A percentile compares a stretch with the other conserved stretches of the same genome.
Evolutionary conservation across 2,329 filamentous ascomycete species (phyloP).

Genomic region (Alternaria angustiovoidea): DNA sequence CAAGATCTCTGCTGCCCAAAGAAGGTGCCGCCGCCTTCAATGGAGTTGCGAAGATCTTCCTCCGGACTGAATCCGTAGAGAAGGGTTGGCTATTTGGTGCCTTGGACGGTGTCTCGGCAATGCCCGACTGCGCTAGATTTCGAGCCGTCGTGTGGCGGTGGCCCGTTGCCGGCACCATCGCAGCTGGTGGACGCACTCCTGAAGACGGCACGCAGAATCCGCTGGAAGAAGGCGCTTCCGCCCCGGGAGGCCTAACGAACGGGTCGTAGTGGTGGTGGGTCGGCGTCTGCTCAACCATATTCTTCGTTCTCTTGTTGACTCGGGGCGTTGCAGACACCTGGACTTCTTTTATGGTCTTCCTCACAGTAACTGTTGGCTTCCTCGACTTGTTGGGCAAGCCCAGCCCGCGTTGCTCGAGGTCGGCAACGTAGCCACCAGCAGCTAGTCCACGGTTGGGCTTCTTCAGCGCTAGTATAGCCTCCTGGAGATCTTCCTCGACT

Average conservation of each 20-base stretch:
- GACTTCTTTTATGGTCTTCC: conserved; percentile 44
- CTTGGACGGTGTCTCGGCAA: conserved; percentile 56
- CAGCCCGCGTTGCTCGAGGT: conserved; percentile 65
- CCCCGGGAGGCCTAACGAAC: conserved; percentile 26
- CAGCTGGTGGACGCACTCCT: conserved; percentile 40
- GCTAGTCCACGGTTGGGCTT: conserved; percentile 78
- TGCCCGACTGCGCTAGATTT: conserved; percentile 35
- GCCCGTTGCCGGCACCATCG: conserved; percentile 38
- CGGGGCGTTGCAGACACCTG: conserved; percentile 56
- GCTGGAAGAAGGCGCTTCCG: conserved; percentile 33
- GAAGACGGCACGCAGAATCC: conserved; percentile 53
- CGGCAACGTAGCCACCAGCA: conserved; percentile 71
- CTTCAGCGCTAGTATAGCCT: conserved; percentile 76
- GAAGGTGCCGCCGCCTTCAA: conserved; percentile 28
- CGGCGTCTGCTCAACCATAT: conserved; percentile 43
- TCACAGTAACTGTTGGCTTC: conserved; percentile 38
- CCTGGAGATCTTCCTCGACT: conserved; percentile 73
- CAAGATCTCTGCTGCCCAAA: conserved; percentile 1
- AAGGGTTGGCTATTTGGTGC: conserved; percentile 44
- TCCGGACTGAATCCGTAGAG: conserved; percentile 33
- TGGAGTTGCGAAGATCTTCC: conserved; percentile 46
- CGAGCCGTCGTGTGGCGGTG: conserved; percentile 41
- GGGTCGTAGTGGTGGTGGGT: conserved; percentile 36
- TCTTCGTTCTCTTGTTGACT: conserved; percentile 42
- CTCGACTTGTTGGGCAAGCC: conserved; percentile 34